Percentiles rank a stretch among this genome's conserved stretches.
phyloP scores from a whole-genome alignment of 2,329 filamentous ascomycete genomes.

The Pseudogymnoascus sp. region DNA sequence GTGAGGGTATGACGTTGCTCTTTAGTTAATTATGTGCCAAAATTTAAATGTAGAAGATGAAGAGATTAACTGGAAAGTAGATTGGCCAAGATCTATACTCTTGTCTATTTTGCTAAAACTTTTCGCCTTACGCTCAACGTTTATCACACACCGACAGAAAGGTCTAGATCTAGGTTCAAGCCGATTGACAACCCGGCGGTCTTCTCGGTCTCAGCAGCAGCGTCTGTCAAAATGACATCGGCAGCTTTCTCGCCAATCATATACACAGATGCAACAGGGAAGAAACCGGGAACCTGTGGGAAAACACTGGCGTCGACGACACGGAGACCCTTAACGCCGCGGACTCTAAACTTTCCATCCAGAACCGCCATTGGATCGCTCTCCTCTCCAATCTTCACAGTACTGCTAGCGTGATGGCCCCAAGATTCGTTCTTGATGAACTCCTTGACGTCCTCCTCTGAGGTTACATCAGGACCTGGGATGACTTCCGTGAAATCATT shows the following conservation, averaged over 20 bases:
- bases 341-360: constrained; percentile 44
- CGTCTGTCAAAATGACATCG: constrained; percentile 23
- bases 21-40: neutral
- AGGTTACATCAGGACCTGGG: constrained; percentile 27
- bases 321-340: constrained; percentile 42
- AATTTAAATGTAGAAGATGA: neutral
- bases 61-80: neutral
- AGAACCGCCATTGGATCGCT: constrained; percentile 45
- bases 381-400: constrained; percentile 47
- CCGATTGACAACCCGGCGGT: neutral
- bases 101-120: neutral
- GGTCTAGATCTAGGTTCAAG: neutral
- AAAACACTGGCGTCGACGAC: constrained; percentile 50
- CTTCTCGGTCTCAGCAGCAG: neutral
- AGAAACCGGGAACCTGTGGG: constrained; percentile 39
- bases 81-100: neutral
- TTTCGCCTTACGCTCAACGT: neutral
- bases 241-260: constrained; percentile 27
- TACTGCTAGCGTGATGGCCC: constrained; percentile 50
- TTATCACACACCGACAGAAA: neutral
- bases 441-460: constrained; percentile 37
- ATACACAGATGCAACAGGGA: constrained; percentile 24
- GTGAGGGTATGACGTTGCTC: neutral
- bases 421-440: constrained; percentile 43
- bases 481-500: neutral